Conservation (phyloP, 2,329 filamentous ascomycete genomes). For the Scedosporium minutisporum region DNA sequence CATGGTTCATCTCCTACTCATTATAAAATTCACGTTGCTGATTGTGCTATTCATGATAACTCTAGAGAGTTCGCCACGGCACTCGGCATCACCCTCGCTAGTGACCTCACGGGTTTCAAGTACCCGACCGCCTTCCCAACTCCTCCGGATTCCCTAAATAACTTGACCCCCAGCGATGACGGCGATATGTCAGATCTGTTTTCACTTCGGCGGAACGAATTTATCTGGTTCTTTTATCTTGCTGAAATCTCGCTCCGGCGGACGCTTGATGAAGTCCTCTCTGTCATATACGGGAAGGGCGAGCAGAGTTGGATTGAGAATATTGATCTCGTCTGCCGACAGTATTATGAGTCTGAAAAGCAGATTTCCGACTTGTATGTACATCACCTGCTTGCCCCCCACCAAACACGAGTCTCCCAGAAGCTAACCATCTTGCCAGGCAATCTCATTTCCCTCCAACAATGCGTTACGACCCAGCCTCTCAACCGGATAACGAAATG, state of each 20-base stretch:
- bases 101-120: conserved; percentile 3
- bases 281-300: conserved; percentile 3
- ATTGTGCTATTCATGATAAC: neutral
- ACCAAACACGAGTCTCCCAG: neutral
- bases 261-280: conserved; percentile 11
- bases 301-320: conserved; percentile 6
- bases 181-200: conserved; percentile 2
- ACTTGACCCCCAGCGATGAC: neutral
- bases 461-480: conserved; percentile 9
- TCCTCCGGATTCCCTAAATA: neutral
- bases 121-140: conserved; percentile 5
- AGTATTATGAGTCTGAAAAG: conserved; percentile 10
- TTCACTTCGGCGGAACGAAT: conserved; percentile 7
- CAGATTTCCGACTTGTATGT: conserved; percentile 8
- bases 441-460: conserved; percentile 10
- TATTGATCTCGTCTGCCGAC: conserved; percentile 6
- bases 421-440: conserved; percentile 6
- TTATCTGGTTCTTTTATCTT: conserved; percentile 14
- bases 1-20: neutral
- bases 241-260: conserved; percentile 14
- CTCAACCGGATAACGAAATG: conserved; percentile 9
- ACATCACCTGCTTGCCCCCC: neutral
- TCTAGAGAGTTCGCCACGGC: conserved; percentile 4
- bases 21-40: neutral
- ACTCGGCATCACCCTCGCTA: conserved; percentile 4